Evolutionary conservation across 192 early-diverging fungal species (phyloP).

Genomic region (Entomortierella parvispora): DNA sequence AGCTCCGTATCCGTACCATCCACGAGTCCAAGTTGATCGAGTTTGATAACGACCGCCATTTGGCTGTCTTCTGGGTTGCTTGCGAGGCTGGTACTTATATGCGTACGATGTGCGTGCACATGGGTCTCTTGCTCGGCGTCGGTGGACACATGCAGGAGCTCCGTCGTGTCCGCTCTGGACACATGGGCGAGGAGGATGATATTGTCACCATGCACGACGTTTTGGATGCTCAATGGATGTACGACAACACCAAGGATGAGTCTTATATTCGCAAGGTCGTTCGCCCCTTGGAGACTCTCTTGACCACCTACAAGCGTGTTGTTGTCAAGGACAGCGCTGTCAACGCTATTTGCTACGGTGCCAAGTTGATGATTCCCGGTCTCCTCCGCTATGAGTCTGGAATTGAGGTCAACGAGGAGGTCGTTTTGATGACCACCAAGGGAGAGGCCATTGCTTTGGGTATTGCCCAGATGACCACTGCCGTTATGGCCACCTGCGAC

Average conservation of each 20-base stretch:
- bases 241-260: slow-evolving; percentile 98
- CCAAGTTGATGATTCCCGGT: slow-evolving; percentile 99
- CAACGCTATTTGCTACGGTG: slow-evolving; percentile 99
- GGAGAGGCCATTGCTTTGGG: slow-evolving; percentile 99
- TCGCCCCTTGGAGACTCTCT: slow-evolving; percentile 92
- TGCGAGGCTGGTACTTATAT: slow-evolving; percentile 99
- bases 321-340: slow-evolving; percentile 99
- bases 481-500: slow-evolving; percentile 96
- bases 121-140: slow-evolving; percentile 93
- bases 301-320: slow-evolving; percentile 95
- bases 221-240: slow-evolving; percentile 98
- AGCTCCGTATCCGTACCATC: slow-evolving; percentile 98
- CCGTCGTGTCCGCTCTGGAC: slow-evolving; percentile 94
- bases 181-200: slow-evolving; percentile 91
- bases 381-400: slow-evolving; percentile 95
- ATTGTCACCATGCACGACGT: slow-evolving; percentile 99
- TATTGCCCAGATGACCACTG: slow-evolving; percentile 97
- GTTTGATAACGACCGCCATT: slow-evolving; percentile 96
- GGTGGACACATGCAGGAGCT: slow-evolving; percentile 99
- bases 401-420: slow-evolving; percentile 96
- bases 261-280: slow-evolving; percentile 94
- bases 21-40: slow-evolving; percentile 96
- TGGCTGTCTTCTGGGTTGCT: slow-evolving; percentile 97
- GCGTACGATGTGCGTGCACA: slow-evolving; percentile 98
- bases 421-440: slow-evolving; percentile 99